Evolutionary conservation across 225 moss, liverwort and hornwort species (phyloP).

Genomic region (Pseudoscleropodium purum): DNA sequence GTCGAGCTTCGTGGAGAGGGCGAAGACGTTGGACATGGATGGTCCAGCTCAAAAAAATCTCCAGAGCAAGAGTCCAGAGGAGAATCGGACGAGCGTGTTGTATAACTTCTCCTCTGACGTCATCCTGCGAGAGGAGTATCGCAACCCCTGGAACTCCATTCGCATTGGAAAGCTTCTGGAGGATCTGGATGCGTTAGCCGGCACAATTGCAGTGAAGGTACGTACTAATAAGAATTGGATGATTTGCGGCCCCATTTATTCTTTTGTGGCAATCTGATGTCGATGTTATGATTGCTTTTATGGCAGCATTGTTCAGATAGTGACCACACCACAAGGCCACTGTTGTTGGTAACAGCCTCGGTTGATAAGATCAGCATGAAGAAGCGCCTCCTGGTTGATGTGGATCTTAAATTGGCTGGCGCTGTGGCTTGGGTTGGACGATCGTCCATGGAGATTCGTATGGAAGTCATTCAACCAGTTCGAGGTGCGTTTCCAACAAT

Average conservation of each 20-base stretch:
- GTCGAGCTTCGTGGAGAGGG: slow-evolving; percentile 69
- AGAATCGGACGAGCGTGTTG: slow-evolving; percentile 75
- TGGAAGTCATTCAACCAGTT: slow-evolving; percentile 83
- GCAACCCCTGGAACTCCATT: slow-evolving; percentile 72
- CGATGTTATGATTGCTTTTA: neutral
- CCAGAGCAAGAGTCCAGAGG: slow-evolving; percentile 48
- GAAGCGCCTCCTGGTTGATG: slow-evolving; percentile 55
- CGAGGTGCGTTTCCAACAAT: slow-evolving; percentile 6
- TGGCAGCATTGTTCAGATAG: slow-evolving; percentile 91
- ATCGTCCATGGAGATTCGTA: slow-evolving; percentile 96
- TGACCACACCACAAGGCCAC: slow-evolving; percentile 70
- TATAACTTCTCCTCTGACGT: slow-evolving; percentile 54
- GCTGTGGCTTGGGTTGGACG: slow-evolving; percentile 89
- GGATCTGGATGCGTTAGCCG: slow-evolving; percentile 91
- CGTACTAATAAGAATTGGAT: neutral
- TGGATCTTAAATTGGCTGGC: slow-evolving; percentile 66
- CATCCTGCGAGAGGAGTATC: slow-evolving; percentile 74
- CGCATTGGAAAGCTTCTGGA: slow-evolving; percentile 86
- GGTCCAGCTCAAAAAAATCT: slow-evolving; percentile 59
- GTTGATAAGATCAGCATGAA: slow-evolving; percentile 86
- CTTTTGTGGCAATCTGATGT: neutral
- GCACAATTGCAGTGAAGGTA: slow-evolving; percentile 65
- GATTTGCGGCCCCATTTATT: neutral
- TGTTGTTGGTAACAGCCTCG: slow-evolving; percentile 88
- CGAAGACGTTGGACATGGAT: slow-evolving; percentile 25